Evolutionary conservation across 305 asterid species (phyloP).

Genomic region (Fraxinus latifolia): DNA sequence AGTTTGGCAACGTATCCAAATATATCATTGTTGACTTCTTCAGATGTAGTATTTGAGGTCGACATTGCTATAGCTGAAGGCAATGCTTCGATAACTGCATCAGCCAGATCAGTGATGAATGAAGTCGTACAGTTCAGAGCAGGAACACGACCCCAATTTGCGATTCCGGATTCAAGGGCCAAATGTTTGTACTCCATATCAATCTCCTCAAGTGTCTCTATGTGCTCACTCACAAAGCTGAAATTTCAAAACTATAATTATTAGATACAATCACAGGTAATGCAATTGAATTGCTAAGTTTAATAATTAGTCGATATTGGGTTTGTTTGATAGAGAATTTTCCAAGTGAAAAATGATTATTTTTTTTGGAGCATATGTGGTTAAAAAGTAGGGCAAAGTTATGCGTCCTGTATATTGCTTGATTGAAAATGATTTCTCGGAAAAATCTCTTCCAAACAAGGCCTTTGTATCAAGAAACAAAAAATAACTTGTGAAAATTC

Average conservation of each 20-base stretch:
- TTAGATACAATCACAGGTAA: background rate
- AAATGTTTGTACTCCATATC: conserved; percentile 89
- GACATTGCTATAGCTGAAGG: conserved; percentile 73
- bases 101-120: conserved; percentile 74
- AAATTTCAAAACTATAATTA: conserved; percentile 16
- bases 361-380: too few relatives aligned
- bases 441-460: too few relatives aligned
- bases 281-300: background rate
- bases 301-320: background rate
- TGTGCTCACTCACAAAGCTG: conserved; percentile 98
- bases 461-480: background rate
- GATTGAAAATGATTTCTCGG: too few relatives aligned
- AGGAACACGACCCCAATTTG: conserved; percentile 92
- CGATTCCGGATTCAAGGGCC: conserved; percentile 78
- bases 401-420: too few relatives aligned
- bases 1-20: conserved; percentile 42
- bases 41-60: conserved; percentile 27
- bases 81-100: conserved; percentile 82
- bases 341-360: too few relatives aligned
- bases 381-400: too few relatives aligned
- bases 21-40: conserved; percentile 39
- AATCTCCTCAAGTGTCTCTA: conserved; percentile 92
- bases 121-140: conserved; percentile 85
- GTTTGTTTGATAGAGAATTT: too few relatives aligned
- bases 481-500: too few relatives aligned